Conservation (phyloP, 1,284 basidiomycete genomes). For the Schizopora paradoxa region DNA sequence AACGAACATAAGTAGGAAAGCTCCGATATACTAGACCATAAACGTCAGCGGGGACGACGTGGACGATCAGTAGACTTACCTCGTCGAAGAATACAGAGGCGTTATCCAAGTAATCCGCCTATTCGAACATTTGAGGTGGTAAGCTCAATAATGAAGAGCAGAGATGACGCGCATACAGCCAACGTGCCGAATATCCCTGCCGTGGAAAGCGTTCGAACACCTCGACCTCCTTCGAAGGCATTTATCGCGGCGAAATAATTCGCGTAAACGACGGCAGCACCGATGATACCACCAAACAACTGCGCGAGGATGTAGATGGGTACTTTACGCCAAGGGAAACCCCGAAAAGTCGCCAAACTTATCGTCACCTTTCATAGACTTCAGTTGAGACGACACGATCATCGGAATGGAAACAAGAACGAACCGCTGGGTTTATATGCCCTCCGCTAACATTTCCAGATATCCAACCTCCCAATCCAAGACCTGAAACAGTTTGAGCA, state of each 20-base stretch:
- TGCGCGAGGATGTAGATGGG: slow-evolving; percentile 69
- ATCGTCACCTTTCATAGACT: slow-evolving; percentile 50
- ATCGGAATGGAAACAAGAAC: slow-evolving; percentile 17
- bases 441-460: slow-evolving; percentile 66
- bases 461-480: slow-evolving; percentile 64
- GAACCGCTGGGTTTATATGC: slow-evolving; percentile 73
- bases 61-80: no score
- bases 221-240: slow-evolving; percentile 56
- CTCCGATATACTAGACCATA: slow-evolving; percentile 59
- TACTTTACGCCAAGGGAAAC: slow-evolving; percentile 77
- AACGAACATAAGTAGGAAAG: slow-evolving; percentile 48
- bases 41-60: no score
- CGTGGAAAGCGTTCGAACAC: slow-evolving; percentile 59
- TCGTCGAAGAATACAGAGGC: slow-evolving; percentile 60
- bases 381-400: not conserved
- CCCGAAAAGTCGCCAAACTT: slow-evolving; percentile 59
- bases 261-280: slow-evolving; percentile 64
- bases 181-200: slow-evolving; percentile 69
- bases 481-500: slow-evolving; percentile 26
- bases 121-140: not conserved
- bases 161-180: slow-evolving; percentile 59
- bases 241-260: slow-evolving; percentile 76
- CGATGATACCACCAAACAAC: slow-evolving; percentile 63
- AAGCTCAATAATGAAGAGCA: slow-evolving; percentile 1
- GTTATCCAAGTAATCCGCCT: slow-evolving; percentile 55